Evolutionary conservation across 108 stramenopile genomes (phyloP), one percentile per base, ranked within the genome.

Genomic region (Conticribra guillardii): DNA sequence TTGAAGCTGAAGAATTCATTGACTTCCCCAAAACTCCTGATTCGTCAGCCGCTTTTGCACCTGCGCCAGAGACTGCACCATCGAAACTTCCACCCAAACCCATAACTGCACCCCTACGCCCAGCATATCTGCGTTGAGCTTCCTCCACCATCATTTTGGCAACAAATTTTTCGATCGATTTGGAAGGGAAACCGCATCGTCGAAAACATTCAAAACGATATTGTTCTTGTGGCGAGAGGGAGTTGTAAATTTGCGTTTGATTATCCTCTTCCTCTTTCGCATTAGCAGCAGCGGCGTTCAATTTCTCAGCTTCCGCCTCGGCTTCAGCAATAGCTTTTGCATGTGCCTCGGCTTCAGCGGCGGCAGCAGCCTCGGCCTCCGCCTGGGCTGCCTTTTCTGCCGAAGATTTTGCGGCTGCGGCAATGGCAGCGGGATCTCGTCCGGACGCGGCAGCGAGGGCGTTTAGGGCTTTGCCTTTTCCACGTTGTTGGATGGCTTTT

Each of bases 141-240:
- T 76, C 76, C 22, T 53, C 64, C 23, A 73, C 64, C 27, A 81
- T 51, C 28, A 62, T 59, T 21, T 76, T 34, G 0, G 80, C 75
- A 3, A 81, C 75, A 53, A 81, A 81, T 21, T 54, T 54, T 41
- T 77, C 75, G 22, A 81, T 62, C 24, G 71, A 52, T 46, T 46
- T 53, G 0, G 71, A 72, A 21, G 76, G 53, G 60, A 81, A 81
- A 7, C 60, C 75, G 54, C 80, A 76, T 54, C 75, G 60, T 58
- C 80, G 74, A 66, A 76, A 81, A 41, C 75, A 76, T 31, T 71
- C 69, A 29, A 76, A 81, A 1, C 80, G 80, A 52, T 76, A 76
- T 54, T 50, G 69, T 26, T 81, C 80, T 33, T 67, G 57, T 2
- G 59, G 45, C 5, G 58, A 66, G 28, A 79, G 29, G 22, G 59